A percentile compares a stretch with the other conserved stretches of the same genome.
Evolutionary conservation across 2,329 filamentous ascomycete species (phyloP).

Genomic region (Paracoccidioides brasiliensis): DNA sequence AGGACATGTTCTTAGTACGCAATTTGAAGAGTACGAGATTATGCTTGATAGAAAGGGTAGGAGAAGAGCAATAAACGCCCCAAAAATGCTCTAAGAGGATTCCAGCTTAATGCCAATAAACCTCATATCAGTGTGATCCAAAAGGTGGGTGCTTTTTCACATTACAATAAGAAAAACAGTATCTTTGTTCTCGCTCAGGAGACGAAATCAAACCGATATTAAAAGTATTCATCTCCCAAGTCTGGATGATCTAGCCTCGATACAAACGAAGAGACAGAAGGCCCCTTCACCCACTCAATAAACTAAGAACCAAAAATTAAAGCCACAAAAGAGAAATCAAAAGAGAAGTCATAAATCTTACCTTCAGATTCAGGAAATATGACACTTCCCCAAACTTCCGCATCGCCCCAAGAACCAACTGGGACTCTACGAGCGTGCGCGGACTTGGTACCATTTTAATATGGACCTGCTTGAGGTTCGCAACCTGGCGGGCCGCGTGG

Average conservation of each 20-base stretch:
- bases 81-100: neutral
- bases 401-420: constrained; percentile 23
- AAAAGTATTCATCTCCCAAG: too few relatives aligned
- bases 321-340: neutral
- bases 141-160: neutral
- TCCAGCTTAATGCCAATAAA: neutral
- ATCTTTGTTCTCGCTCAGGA: neutral
- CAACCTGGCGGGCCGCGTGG: constrained; percentile 9
- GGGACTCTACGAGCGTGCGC: constrained; percentile 22
- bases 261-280: neutral
- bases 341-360: constrained; percentile 7
- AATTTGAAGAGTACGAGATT: neutral
- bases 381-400: constrained; percentile 31
- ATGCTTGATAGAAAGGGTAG: neutral
- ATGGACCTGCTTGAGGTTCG: constrained; percentile 17
- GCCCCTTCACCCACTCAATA: neutral
- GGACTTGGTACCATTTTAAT: constrained; percentile 19
- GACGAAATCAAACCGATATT: neutral
- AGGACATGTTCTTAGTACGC: neutral
- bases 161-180: neutral
- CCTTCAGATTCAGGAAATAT: constrained; percentile 26
- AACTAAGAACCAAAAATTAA: neutral
- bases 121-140: neutral
- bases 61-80: neutral
- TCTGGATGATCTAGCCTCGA: neutral